Evolutionary conservation across 1,284 basidiomycete species (phyloP).

Genomic region (Puccinia hordei): DNA sequence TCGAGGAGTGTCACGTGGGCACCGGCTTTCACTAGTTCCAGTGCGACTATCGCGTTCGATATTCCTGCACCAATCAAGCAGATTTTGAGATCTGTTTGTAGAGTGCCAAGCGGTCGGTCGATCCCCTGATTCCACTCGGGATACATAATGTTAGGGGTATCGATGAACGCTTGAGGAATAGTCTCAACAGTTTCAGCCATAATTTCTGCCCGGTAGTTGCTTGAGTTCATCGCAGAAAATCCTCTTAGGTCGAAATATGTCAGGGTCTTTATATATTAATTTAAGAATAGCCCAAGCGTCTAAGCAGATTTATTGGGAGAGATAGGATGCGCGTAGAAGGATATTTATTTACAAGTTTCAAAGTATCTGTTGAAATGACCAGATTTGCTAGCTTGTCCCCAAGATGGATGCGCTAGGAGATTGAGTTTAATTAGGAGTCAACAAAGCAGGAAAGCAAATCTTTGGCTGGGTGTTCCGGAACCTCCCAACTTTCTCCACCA

Average conservation of each 20-base stretch:
- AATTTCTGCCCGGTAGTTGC: not conserved
- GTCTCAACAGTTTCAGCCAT: not conserved
- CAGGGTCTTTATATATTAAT: too few relatives aligned
- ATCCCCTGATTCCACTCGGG: conserved; percentile 19
- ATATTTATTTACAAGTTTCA: too few relatives aligned
- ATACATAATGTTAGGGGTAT: conserved; percentile 14
- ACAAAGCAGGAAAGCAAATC: too few relatives aligned
- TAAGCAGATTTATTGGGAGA: too few relatives aligned
- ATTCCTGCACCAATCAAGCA: conserved; percentile 27
- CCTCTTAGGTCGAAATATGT: not conserved
- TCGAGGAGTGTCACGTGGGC: conserved; percentile 13
- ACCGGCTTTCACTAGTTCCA: conserved; percentile 22
- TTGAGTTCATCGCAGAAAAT: not conserved
- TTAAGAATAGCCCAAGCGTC: too few relatives aligned
- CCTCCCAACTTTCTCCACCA: too few relatives aligned
- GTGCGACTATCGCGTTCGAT: conserved; percentile 7
- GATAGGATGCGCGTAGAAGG: too few relatives aligned
- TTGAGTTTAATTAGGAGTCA: too few relatives aligned
- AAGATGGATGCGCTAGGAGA: too few relatives aligned
- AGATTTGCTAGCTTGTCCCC: too few relatives aligned
- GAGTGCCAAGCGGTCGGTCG: not conserved
- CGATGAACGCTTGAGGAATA: conserved; percentile 15
- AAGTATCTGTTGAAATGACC: too few relatives aligned
- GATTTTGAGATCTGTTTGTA: conserved; percentile 1
- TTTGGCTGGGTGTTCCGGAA: too few relatives aligned